phyloP scores from a whole-genome alignment of 495 filamentous ascomycete species.

The Xanthoparmelia taractica region DNA sequence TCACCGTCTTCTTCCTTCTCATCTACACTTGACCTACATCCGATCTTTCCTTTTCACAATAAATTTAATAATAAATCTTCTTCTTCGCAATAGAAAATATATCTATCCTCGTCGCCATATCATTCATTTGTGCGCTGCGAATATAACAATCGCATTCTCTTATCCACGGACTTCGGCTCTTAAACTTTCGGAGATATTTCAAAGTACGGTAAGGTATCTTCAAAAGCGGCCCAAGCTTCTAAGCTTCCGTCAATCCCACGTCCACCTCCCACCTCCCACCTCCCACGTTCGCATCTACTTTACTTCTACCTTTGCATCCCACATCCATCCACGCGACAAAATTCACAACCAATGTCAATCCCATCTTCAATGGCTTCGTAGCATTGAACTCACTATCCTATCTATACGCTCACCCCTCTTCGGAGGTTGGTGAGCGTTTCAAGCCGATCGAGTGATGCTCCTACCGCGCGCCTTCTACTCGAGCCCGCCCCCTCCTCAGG shows the following conservation, averaged over 20 bases:
- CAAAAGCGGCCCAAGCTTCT: too few relatives aligned
- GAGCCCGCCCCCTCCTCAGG: slow-evolving; percentile 50
- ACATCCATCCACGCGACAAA: background rate
- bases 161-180: background rate
- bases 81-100: background rate
- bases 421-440: slow-evolving; percentile 54
- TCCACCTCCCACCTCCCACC: too few relatives aligned
- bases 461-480: slow-evolving; percentile 40
- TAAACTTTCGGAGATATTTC: slow-evolving; percentile 3
- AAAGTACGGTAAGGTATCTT: too few relatives aligned
- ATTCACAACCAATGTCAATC: background rate
- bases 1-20: background rate
- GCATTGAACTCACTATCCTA: background rate
- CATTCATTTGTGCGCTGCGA: background rate
- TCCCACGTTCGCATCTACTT: too few relatives aligned
- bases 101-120: background rate
- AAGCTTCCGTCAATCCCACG: slow-evolving; percentile 16
- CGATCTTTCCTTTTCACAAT: too few relatives aligned
- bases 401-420: slow-evolving; percentile 46
- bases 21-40: too few relatives aligned
- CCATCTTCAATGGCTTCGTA: slow-evolving; percentile 3
- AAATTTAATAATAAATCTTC: too few relatives aligned
- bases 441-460: slow-evolving; percentile 23
- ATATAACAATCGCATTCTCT: slow-evolving; percentile 6
- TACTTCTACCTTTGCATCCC: too few relatives aligned